Conservation (phyloP, 805 yeast species). For the Zygoascus biomembranicola region DNA sequence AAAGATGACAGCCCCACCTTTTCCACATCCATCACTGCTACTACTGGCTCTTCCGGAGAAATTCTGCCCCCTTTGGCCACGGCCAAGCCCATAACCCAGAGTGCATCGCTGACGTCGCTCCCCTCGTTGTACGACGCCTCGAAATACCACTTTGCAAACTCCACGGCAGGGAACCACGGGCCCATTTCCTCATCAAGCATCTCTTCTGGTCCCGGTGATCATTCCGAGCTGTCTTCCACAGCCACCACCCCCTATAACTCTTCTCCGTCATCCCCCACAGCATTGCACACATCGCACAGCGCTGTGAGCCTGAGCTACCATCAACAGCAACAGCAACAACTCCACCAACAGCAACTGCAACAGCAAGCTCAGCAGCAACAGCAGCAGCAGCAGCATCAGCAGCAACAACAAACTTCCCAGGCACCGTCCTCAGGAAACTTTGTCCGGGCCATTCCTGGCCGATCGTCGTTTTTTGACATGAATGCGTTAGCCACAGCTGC, state of each 20-base stretch:
- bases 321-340: background rate
- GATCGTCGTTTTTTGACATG: conserved; percentile 28
- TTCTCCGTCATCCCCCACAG: conserved; percentile 6
- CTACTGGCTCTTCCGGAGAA: conserved; percentile 2
- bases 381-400: background rate
- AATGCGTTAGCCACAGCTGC: conserved; percentile 38
- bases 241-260: background rate
- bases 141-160: background rate
- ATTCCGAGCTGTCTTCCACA: conserved; percentile 1
- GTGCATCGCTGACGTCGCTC: conserved; percentile 10
- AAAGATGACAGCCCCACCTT: conserved; percentile 5
- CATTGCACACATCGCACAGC: background rate
- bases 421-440: conserved; percentile 9
- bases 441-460: conserved; percentile 17
- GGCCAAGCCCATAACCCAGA: conserved; percentile 6
- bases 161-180: background rate
- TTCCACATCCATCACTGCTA: background rate
- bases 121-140: conserved; percentile 9
- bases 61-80: conserved; percentile 1
- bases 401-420: background rate
- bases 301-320: conserved; percentile 1
- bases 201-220: background rate
- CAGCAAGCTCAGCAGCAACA: background rate
- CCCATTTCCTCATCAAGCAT: background rate
- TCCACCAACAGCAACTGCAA: background rate